Evolutionary conservation across 208 protist genomes (phyloP).

Genomic region (Acanthamoeba healyi): DNA sequence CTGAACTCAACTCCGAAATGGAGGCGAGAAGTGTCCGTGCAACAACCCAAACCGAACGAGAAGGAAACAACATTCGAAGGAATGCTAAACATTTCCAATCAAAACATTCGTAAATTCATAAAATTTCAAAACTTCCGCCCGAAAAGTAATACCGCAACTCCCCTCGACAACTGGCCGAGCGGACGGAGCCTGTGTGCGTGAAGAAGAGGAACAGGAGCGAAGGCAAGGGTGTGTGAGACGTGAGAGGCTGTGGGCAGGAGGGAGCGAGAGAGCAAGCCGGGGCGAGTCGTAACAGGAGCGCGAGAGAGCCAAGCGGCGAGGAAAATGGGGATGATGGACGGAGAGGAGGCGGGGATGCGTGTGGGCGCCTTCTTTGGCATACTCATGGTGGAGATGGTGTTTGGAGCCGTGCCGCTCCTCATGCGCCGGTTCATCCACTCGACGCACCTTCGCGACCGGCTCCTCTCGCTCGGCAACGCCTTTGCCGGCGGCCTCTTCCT

Average conservation of each 20-base stretch:
- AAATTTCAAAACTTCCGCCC: too few species aligned
- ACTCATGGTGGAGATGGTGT: conserved; percentile 38
- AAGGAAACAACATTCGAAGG: too few species aligned
- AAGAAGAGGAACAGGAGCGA: background rate
- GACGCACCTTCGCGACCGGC: conserved; percentile 16
- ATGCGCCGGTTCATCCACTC: conserved; percentile 1
- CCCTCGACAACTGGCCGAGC: too few species aligned
- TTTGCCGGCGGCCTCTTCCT: conserved; percentile 74
- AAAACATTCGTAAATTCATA: too few species aligned
- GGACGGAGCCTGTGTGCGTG: too few species aligned
- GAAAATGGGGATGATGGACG: conserved; percentile 61
- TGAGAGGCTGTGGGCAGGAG: background rate
- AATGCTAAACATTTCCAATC: too few species aligned
- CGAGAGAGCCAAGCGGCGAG: background rate
- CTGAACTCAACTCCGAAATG: background rate
- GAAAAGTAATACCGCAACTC: too few species aligned
- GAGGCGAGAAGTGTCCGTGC: too few species aligned
- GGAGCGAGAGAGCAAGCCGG: too few species aligned
- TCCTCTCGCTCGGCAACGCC: conserved; percentile 69
- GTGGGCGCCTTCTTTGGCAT: conserved; percentile 55
- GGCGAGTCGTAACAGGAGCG: background rate
- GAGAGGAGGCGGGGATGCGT: background rate
- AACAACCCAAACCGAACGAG: background rate
- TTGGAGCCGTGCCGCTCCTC: conserved; percentile 22
- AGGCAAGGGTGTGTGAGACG: background rate